Evolutionary conservation across 805 yeast genomes (phyloP), one percentile per base, ranked within the genome.

Genomic region (Ogataea philodendri): DNA sequence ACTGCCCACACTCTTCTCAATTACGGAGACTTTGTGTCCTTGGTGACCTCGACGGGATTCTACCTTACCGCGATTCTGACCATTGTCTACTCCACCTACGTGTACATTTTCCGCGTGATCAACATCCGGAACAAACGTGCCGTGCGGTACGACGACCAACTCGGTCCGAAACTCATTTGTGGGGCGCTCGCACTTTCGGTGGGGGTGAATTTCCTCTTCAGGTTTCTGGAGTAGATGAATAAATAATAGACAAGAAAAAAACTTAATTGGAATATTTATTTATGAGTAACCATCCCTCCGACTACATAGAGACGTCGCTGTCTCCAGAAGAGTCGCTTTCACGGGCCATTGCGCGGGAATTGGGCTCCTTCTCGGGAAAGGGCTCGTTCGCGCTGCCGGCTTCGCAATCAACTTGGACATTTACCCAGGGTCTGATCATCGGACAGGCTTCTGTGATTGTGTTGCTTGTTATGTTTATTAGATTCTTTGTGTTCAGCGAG

Each of bases 151-250:
- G 95, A 84, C 46, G 97, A 93, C 62, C 78, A 72, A 54, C 56
- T 80, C 43, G 98, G 98, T 0, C 97, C 97, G 11, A 80, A 81
- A 45, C 70, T 79, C 58, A 76, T 93, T 32, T 90, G 97, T 66
- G 60, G 64, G 13, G 81, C 83, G 34, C 68, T 93, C 48, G 81
- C 84, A 2, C 62, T 79, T 1, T 81, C 95, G 2, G 78, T 88
- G 7, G 64, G 75, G 18, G 67, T 74, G 19, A 74, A 84, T 2
- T 81, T 80, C 49, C 49, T 76, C 22, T 82, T 76, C 55, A 71
- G 73, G 49, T 48, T 55, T 30, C 32, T 70, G 26, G 70, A 74
- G 15, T 29, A 28, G n/a, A n/a, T n/a, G 9, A 19, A 19, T 17
- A 14, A 13, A 21, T 21, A 21, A 9, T n/a, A 4, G 22, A 21